Percentiles rank a stretch among this genome's conserved stretches.
phyloP scores from a whole-genome alignment of 306 rosid genomes.

The Oxytropis ochrocephala region DNA sequence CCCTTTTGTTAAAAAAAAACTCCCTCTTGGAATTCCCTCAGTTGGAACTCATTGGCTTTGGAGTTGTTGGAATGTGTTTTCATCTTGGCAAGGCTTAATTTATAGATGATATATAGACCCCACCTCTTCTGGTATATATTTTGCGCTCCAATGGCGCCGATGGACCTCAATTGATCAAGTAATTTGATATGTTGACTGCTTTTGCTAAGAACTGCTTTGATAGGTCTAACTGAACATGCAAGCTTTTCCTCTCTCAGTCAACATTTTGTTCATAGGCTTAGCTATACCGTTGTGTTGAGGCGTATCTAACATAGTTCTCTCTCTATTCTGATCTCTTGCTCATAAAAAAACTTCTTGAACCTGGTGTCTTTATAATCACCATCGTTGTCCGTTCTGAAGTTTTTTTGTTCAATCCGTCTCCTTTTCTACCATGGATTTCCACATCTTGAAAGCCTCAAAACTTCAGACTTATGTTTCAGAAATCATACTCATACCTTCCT shows the following conservation, averaged over 20 bases:
- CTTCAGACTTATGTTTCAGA: neutral
- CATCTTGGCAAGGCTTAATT: no score
- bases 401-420: neutral
- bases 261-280: neutral
- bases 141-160: no score
- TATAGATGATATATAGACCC: no score
- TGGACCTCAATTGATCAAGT: neutral
- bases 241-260: neutral
- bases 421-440: neutral
- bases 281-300: neutral
- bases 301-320: neutral
- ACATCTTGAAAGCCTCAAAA: neutral
- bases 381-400: neutral
- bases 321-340: neutral
- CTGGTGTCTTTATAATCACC: neutral
- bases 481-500: neutral
- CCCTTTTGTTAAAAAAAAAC: no score
- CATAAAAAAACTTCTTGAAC: neutral
- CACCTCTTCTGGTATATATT: no score
- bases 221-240: neutral
- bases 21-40: no score
- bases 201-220: neutral
- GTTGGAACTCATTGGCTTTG: no score
- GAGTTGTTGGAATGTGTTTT: no score
- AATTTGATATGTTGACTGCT: neutral